Evolutionary conservation across 2,329 filamentous ascomycete species (phyloP), one percentile per base, ranked within the genome.

Genomic region (Clarireedia homoeocarpa): DNA sequence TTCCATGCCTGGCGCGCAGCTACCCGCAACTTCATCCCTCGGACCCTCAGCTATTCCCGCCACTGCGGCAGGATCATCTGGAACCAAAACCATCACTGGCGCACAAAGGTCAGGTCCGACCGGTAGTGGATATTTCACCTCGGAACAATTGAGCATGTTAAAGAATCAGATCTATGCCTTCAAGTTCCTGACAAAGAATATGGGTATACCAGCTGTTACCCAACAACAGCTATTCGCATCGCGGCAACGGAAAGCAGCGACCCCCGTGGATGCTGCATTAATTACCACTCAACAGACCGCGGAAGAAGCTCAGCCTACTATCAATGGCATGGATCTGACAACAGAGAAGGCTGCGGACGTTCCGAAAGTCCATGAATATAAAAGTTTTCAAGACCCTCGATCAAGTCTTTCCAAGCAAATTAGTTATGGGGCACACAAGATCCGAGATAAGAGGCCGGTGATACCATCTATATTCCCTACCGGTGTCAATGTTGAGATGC

Each of bases 151-250:
- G 47, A 78, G 80, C 24, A 82, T 89, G 45, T 75, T 99, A 9
- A 81, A 89, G 58, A 85, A 88, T 62, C 94, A 99, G 70, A 96
- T 97, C 51, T 80, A 86, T 64, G 91, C 92, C 0, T 97, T 96
- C 73, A 95, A 95, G 72, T 80, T 91, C 62, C 77, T 99, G 4
- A 86, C 89, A 5, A 95, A 94, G 71, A 96, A 96, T 63, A 78
- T 87, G 14, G 86, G 91, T 0, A 83, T 97, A 3, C 90, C 92
- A 1, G 72, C 81, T 30, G 80, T 83, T 60, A 81, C 96, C 61
- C 90, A 95, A 69, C 88, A 92, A 67, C 83, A 88, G 49, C 84
- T 97, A 39, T 95, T 91, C 69, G 79, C 86, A 46, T 84, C 87
- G 57, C 83, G 86, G 49, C 81, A 85, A 62, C 84, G 85, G 63